Conservation (phyloP, 2,329 filamentous ascomycete species). For the Neophaeococcomyces aloes region DNA sequence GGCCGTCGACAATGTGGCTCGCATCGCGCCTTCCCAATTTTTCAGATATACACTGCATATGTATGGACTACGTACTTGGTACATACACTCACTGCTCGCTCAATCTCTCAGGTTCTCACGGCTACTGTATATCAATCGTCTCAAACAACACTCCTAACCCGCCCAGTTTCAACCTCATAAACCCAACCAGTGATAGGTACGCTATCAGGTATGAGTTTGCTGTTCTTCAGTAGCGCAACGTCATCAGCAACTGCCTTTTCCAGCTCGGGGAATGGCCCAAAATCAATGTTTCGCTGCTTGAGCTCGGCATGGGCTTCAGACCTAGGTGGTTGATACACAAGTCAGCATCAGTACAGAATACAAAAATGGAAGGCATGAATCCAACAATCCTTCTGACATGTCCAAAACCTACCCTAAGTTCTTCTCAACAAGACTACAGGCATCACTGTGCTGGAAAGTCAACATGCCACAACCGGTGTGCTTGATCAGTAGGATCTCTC, state of each 20-base stretch:
- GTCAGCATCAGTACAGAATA: too few relatives aligned
- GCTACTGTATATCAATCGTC: neutral
- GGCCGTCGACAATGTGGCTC: too few relatives aligned
- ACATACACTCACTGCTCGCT: too few relatives aligned
- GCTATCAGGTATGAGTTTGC: slow-evolving; percentile 48
- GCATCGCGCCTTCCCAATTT: too few relatives aligned
- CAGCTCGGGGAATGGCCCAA: slow-evolving; percentile 55
- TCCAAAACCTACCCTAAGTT: slow-evolving; percentile 43
- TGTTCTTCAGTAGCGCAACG: slow-evolving; percentile 50
- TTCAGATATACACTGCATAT: too few relatives aligned
- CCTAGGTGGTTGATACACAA: slow-evolving; percentile 8
- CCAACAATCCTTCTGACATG: too few relatives aligned
- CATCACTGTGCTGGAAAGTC: slow-evolving; percentile 51
- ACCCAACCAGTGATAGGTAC: slow-evolving; percentile 61
- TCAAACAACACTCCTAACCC: slow-evolving; percentile 41
- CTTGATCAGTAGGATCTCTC: slow-evolving; percentile 64
- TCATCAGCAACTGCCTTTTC: slow-evolving; percentile 57
- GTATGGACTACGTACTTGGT: too few relatives aligned
- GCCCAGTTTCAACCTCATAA: slow-evolving; percentile 67
- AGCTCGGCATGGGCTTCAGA: slow-evolving; percentile 19
- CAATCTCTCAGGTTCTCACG: too few relatives aligned
- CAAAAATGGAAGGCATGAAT: too few relatives aligned
- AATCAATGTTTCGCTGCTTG: slow-evolving; percentile 40
- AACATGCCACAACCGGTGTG: slow-evolving; percentile 67
- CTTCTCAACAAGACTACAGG: slow-evolving; percentile 44